Evolutionary conservation across 2,329 filamentous ascomycete genomes (phyloP), one percentile per base, ranked within the genome.

Genomic region (Diaporthe longicolla): DNA sequence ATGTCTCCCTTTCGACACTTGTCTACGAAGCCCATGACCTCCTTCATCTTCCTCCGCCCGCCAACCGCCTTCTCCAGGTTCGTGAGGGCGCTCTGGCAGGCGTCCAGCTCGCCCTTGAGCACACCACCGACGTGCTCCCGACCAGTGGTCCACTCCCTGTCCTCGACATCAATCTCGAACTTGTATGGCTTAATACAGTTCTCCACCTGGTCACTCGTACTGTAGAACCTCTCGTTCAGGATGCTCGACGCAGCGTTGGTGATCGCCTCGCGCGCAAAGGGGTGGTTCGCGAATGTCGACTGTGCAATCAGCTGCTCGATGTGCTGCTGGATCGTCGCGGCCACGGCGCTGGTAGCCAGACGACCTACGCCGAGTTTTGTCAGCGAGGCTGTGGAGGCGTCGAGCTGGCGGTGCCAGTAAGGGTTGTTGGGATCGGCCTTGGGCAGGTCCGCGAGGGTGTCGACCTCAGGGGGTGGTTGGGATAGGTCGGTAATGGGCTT

Each of bases 121-220:
- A 97, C 92, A 11, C 87, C 89, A 52, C 91, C 89, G 1, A 96
- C 93, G 78, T 97, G 97, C 59, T 98, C 95, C 69, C 96, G 89
- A 0, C 95, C 95, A 75, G 93, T 91, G 4, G 88, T 83, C 97
- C 97, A 99, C 82, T 99, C 97, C 10, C 91, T 88, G 52, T 95
- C 94, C 80, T 98, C 95, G 58, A 99, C 92, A 79, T 99, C 97
- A 74, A 99, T 97, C 76, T 98, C 95, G 78, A 96, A 98, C 82
- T 99, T 99, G 87, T 96, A 99, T 0, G 97, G 97, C 83, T 99
- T 99, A 84, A 99, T 97, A 81, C 96, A 99, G 81, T 98, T 98
- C 83, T 99, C 97, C 0, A 99, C 94, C 84, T 98, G 97, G 80
- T 99, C 97, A 76, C 94, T 97, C 1, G 97, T 99, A 83, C 96